phyloP scores from a whole-genome alignment of 352 stramenopile species.

The Globisporangium takayamanum region DNA sequence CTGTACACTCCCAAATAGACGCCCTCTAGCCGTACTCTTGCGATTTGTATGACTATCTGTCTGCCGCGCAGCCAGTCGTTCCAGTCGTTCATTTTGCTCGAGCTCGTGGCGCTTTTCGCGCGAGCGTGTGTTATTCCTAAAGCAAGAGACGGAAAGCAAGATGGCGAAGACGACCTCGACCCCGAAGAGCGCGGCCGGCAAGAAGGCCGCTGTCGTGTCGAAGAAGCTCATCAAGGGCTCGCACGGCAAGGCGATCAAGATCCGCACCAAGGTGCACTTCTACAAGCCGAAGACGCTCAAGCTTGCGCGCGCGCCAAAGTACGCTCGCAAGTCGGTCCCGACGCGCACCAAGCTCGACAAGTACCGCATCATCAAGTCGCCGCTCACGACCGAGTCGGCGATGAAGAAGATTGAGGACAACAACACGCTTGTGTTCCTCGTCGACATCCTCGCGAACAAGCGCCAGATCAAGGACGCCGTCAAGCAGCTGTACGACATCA shows the following conservation, averaged over 20 bases:
- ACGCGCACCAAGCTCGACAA: constrained; percentile 97
- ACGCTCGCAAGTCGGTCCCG: constrained; percentile 90
- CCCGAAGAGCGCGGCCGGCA: constrained; percentile 80
- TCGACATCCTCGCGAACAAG: constrained; percentile 99
- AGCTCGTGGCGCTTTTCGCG: constrained; percentile 2
- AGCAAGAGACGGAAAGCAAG: constrained; percentile 55
- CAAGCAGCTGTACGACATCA: constrained; percentile 99
- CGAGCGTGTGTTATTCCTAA: constrained; percentile 10
- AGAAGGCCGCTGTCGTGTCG: constrained; percentile 90
- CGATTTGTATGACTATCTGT: no score
- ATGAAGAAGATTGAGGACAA: constrained; percentile 99
- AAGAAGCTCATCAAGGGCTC: constrained; percentile 95
- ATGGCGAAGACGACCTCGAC: constrained; percentile 65
- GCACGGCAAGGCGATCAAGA: constrained; percentile 96
- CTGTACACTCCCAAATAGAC: no score
- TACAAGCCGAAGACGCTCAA: constrained; percentile 98
- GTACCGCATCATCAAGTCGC: constrained; percentile 99
- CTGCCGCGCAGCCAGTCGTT: not conserved
- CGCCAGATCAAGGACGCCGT: constrained; percentile 99
- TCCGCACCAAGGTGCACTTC: constrained; percentile 99
- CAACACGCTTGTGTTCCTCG: constrained; percentile 99
- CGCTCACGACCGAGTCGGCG: constrained; percentile 98
- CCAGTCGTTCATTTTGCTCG: not conserved
- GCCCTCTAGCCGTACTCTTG: no score
- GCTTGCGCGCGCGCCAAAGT: constrained; percentile 94